Conservation (phyloP, 106 monocot genomes). For the Dendrobium huoshanense region DNA sequence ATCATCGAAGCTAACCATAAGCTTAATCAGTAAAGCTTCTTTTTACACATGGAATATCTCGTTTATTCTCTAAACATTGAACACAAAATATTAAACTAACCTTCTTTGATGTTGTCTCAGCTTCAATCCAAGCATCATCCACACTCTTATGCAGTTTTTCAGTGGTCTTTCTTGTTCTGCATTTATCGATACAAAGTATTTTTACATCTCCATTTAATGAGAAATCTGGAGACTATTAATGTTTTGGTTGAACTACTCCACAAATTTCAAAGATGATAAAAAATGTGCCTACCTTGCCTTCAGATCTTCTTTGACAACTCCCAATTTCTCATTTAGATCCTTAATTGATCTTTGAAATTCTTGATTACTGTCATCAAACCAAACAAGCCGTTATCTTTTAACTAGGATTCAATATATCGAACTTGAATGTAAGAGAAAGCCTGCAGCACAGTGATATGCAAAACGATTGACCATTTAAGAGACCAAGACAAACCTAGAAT, state of each 20-base stretch:
- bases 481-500: neutral
- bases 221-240: neutral
- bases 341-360: conserved; percentile 84
- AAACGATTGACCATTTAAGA: neutral
- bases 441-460: neutral
- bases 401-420: neutral
- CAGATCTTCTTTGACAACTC: conserved; percentile 80
- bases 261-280: neutral
- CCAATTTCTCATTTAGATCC: conserved; percentile 84
- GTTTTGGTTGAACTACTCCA: neutral
- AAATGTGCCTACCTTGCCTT: conserved; percentile 56
- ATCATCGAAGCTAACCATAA: neutral
- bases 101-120: conserved; percentile 84
- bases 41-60: neutral
- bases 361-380: conserved; percentile 47
- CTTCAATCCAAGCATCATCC: conserved; percentile 78
- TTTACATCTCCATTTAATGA: neutral
- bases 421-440: neutral
- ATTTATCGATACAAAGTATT: conserved; percentile 21
- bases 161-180: conserved; percentile 85
- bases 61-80: neutral
- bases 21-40: neutral
- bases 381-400: neutral
- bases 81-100: conserved; percentile 26
- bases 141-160: conserved; percentile 71